Base-by-base conservation (phyloP, 176 grass and related monocot genomes). In the Avena atlantica region DNA sequence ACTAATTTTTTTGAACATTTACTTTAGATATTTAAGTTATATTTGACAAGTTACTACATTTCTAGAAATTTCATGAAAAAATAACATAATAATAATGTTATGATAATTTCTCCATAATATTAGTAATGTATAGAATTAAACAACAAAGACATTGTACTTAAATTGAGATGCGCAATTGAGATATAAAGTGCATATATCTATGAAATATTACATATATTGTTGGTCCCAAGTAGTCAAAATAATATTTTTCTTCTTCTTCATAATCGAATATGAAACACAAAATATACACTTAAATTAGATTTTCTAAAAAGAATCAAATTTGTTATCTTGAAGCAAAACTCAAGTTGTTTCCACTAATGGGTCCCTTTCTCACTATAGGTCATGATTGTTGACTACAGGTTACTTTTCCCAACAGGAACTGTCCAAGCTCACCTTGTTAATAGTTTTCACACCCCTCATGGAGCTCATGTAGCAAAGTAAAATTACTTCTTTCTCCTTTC, bases 371-470 rank as follows among this genome's bases (percentile, higher is more conserved):
- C 8, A 12, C 11, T 42, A 27, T 45, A 97, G 94, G 71, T 85
- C 51, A 94, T 97, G 85, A 85, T 97, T 63, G 8, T 97, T 10
- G 86, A 89, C 27, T 97, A 97, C 79, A 87, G 37, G 24, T 72
- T 97, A 50, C 83, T 91, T 76, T 97, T 94, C 60, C 94, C 94
- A 70, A 85, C 86, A 49, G 94, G 94, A 11, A 79, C 87, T 20
- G 92, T 93, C 23, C 80, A 87, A 15, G 94, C 86, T 89, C 88
- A 92, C 63, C 76, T 97, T 45, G 78, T 97, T 21, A 97, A 94
- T 49, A 79, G 90, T 76, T 94, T 97, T 51, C 94, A 97, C 74
- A 97, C 94, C 19, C 92, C 90, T 50, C 76, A 85, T 74, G 94
- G 94, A 34, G 88, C 85, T 48, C 65, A 82, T 12, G 29, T 90